Base-by-base conservation (phyloP, 2,329 filamentous ascomycete genomes). In the Claviceps spartinae region DNA sequence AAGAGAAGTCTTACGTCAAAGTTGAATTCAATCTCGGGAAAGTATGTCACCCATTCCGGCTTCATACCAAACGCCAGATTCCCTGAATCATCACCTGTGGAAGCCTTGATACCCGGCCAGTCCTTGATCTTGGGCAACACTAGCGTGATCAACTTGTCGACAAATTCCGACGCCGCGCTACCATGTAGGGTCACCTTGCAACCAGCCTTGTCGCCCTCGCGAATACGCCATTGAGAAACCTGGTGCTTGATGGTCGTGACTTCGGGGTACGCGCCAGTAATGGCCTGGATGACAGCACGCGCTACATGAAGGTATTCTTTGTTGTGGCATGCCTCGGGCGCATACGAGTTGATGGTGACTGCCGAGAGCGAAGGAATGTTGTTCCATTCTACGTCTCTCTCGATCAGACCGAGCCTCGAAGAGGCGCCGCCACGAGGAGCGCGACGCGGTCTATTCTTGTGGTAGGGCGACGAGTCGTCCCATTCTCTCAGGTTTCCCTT, bases 111-210 rank as follows among this genome's bases (percentile, higher is more conserved):
- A 20, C 93, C 93, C 52, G 79, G 81, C 86, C 88, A 98, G 60
- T 98, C 93, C 75, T 97, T 98, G 69, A 98, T 94, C 63, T 83
- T 86, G 41, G 93, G 93, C 65, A 97, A 77, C 5, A 98, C 90
- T 8, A 97, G 74, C 65, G 95, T 88, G 52, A 97, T 76, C 59
- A 89, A 74, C 72, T 95, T 95, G 62, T 91, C 86, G 45, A 98
- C 65, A 67, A 98, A 96, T 66, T 96, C 85, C 56, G 88, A 86
- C 62, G 94, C 93, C 54, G 84, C 78, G 65, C 93, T 85, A 34
- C 88, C 88, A 52, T 76, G 74, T 56, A 98, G 71, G 26, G 86
- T 84, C 48, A 81, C 82, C 63, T 91, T 96, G 59, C 86, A 81
- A 54, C 87, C 81, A 30, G 88, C 76, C 57, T 82, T 78, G 64